Conservation (phyloP, 306 rosid species). For the Heteromeles arbutifolia region DNA sequence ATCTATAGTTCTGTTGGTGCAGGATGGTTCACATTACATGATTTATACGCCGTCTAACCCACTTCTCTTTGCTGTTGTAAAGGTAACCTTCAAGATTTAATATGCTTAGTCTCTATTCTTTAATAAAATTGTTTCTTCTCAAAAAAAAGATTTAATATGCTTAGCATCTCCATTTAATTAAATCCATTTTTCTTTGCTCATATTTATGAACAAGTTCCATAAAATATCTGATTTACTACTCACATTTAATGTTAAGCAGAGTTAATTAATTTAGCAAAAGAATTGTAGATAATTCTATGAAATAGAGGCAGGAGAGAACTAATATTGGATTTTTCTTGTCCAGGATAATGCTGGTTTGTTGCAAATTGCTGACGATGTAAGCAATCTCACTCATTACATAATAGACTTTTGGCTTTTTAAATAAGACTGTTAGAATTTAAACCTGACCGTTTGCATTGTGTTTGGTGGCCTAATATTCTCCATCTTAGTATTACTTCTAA, state of each 20-base stretch:
- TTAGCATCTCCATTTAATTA: conserved; percentile 1
- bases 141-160: not conserved
- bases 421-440: not conserved
- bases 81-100: conserved; percentile 25
- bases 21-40: conserved; percentile 78
- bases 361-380: conserved; percentile 92
- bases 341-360: conserved; percentile 67
- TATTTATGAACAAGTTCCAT: not conserved
- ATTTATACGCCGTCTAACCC: conserved; percentile 90
- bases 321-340: conserved; percentile 27
- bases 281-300: not conserved
- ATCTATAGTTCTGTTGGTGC: conserved; percentile 17
- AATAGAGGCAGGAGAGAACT: conserved; percentile 1
- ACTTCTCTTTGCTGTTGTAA: conserved; percentile 56
- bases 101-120: no score
- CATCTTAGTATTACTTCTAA: not conserved
- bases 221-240: not conserved
- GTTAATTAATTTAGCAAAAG: not conserved
- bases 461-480: not conserved
- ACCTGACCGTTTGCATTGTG: not conserved
- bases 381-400: conserved; percentile 17
- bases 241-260: no score
- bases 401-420: not conserved
- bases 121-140: no score
- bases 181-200: not conserved